Evolutionary conservation across 78 protist genomes (phyloP), one percentile per base, ranked within the genome.

Genomic region (Tieghemostelium lacteum): DNA sequence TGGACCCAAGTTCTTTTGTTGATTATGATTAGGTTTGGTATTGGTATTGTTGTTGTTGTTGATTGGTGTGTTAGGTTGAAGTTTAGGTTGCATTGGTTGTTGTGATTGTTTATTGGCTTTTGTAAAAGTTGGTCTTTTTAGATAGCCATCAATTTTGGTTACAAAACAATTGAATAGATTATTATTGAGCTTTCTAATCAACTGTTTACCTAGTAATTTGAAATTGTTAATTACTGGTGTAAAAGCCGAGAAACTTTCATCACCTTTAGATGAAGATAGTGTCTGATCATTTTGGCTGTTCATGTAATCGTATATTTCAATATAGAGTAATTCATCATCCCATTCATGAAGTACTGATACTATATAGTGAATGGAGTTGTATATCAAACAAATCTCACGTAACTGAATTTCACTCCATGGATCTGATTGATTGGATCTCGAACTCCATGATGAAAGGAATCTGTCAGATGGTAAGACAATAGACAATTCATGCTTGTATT

Each of bases 291-390:
- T 8, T 19, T 69, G 37, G 10, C 55, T 34, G n/a, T 78, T 52
- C 91, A 83, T 83, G n/a, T 83, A 69, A 4, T 83, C 80, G 34
- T 83, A 66, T 2, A 83, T 39, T 31, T 67, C 62, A 58, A 69
- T 83, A 4, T 54, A 74, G 33, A 73, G 37, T 12, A 83, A 45
- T 58, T 83, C 65, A 42, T 83, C 78, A 69, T 83, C 78, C 91
- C 91, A 83, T 24, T 69, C 76, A 42, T 60, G 52, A 20, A 83
- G 42, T 14, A 83, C 61, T 19, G 33, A 58, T 3, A 55, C 58
- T 20, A 71, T 28, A 22, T 83, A 83, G 20, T 64, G 49, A 20
- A 69, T 67, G 20, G 72, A 58, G 49, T 83, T 83, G 49, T 39
- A 83, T 17, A 83, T 57, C 4, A 26, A 45, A 8, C 61, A 49